These are phyloP conservation scores for Saururus chinensis DNA, from an alignment of 164 flowering plant species.

Conservation along the genomic window DNA sequence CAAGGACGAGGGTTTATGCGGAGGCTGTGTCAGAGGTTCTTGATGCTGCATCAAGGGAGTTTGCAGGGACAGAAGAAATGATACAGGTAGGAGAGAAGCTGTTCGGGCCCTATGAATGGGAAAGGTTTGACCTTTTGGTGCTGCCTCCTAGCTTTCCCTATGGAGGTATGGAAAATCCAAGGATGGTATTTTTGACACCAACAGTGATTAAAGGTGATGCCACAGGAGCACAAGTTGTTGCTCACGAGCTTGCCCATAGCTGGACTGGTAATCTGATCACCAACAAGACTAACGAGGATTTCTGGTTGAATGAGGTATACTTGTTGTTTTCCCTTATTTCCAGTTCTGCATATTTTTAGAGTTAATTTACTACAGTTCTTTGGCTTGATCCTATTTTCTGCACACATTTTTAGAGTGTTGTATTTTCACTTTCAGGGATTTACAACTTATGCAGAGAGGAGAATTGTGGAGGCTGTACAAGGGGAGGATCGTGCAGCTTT, in stretches of 20 bases:
- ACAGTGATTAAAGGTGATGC: conserved; percentile 90
- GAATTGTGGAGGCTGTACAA: conserved; percentile 91
- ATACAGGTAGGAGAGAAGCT: conserved; percentile 77
- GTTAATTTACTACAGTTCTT: too few relatives aligned
- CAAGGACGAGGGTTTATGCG: conserved; percentile 74
- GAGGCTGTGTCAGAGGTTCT: conserved; percentile 49
- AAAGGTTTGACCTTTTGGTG: conserved; percentile 85
- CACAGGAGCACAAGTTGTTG: conserved; percentile 85
- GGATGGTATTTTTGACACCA: conserved; percentile 91
- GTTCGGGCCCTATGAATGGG: conserved; percentile 92
- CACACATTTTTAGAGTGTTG: too few relatives aligned
- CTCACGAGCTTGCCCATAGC: conserved; percentile 97
- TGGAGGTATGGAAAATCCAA: conserved; percentile 99
- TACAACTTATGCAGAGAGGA: conserved; percentile 91
- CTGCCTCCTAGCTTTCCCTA: conserved; percentile 98
- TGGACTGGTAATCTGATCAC: conserved; percentile 98
- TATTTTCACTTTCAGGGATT: conserved; percentile 45
- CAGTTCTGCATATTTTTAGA: neutral
- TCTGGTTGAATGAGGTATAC: conserved; percentile 96
- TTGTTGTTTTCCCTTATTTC: neutral
- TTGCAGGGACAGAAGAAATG: conserved; percentile 89
- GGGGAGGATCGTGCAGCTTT: conserved; percentile 76
- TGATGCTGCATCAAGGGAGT: conserved; percentile 75
- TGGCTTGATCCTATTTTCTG: too few relatives aligned
- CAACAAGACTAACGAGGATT: conserved; percentile 87